Evolutionary conservation across 352 stramenopile species (phyloP), one percentile per base, ranked within the genome.

Genomic region (Phytophthora litchii): DNA sequence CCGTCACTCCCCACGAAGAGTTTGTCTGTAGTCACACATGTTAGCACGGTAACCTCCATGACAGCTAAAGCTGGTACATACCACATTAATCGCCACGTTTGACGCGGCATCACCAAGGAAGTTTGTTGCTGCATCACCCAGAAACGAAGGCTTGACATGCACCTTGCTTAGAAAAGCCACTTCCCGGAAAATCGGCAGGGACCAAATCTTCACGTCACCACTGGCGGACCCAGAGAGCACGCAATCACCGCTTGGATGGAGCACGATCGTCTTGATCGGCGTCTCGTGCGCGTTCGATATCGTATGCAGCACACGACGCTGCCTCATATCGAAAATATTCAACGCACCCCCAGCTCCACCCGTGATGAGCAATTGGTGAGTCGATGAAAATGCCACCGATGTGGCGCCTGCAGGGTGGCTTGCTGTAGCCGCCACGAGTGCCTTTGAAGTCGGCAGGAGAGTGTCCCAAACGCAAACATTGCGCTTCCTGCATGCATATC

Each of bases 201-300:
- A 91, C 86, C 86, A 95, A 45, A 95, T 93, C 72, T 96, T 96
- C 40, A 96, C 72, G 47, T 94, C 87, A 4, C 87, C 87, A 16
- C 81, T 84, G 20, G 87, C 82, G 0, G 87, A 94, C 6, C 87
- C 87, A 13, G 87, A 94, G 7, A 96, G 72, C 43, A 96, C 68
- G 36, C 83, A 96, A n/a, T 86, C 71, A 4, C 85, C 83, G 25
- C 78, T 87, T 19, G 87, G 83, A 27, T 96, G 87, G 34, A 94
- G 37, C 40, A 78, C 83, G 7, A 96, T 66, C 35, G 79, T 92
- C 54, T 85, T 94, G 69, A 96, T 91, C 6, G 83, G 73, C 6
- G 85, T 94, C 60, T 96, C 86, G 40, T 96, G 87, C 3, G 87
- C 87, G 29, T 84, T 89, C 21, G 85, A 86, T 19, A 96, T 79